Conservation (phyloP, 441 rosid species). For the Raphanus hybrid region DNA sequence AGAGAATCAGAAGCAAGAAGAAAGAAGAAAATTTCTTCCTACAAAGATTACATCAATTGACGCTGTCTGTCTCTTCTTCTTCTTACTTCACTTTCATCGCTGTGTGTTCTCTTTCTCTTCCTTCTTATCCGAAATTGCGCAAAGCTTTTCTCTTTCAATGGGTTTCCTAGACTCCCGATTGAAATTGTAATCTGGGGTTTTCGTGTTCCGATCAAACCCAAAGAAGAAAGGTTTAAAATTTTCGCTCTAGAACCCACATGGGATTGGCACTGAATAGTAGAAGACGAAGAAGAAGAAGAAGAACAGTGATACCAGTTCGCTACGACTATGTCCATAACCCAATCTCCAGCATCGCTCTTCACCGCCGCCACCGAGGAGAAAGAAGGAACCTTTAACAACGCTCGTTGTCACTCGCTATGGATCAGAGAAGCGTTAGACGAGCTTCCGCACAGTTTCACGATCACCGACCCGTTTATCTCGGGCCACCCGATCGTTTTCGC, state of each 20-base stretch:
- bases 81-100: not conserved
- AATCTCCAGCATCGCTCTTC: slow-evolving; percentile 50
- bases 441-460: slow-evolving; percentile 76
- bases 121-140: not conserved
- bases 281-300: slow-evolving; percentile 42
- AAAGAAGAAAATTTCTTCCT: slow-evolving; percentile 17
- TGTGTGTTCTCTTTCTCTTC: not conserved
- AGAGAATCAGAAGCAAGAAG: slow-evolving; percentile 16
- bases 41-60: slow-evolving; percentile 1
- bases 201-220: slow-evolving; percentile 17
- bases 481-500: slow-evolving; percentile 94
- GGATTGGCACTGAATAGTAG: slow-evolving; percentile 63
- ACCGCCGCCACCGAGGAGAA: slow-evolving; percentile 43
- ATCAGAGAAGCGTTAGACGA: slow-evolving; percentile 71
- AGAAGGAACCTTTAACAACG: slow-evolving; percentile 46
- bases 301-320: slow-evolving; percentile 22
- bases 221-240: not conserved
- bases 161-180: slow-evolving; percentile 7
- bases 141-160: not conserved
- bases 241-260: slow-evolving; percentile 54
- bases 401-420: slow-evolving; percentile 54
- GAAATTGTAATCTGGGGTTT: slow-evolving; percentile 1
- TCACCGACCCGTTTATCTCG: slow-evolving; percentile 77
- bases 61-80: not conserved
- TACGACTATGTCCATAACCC: slow-evolving; percentile 50